Conservation (phyloP, 2,329 filamentous ascomycete genomes). For the Colletotrichum endophyticum region DNA sequence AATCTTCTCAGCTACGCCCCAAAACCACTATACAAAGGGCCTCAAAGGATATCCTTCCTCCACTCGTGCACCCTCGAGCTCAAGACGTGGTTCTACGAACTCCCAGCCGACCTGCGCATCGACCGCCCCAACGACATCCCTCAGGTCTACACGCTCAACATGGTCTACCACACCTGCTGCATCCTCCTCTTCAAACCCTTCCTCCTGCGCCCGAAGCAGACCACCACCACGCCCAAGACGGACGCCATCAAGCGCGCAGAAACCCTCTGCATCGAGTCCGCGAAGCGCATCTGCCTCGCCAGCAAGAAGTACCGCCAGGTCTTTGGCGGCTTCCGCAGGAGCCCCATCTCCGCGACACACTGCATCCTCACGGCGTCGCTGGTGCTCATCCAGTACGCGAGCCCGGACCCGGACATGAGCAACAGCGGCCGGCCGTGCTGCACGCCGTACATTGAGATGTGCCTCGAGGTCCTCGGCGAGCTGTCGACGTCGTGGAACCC, state of each 20-base stretch:
- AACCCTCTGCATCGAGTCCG: constrained; percentile 25
- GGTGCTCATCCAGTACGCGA: constrained; percentile 23
- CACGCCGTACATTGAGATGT: constrained; percentile 15
- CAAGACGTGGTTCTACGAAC: constrained; percentile 37
- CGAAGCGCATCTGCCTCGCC: constrained; percentile 27
- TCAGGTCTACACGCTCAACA: constrained; percentile 34
- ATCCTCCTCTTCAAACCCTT: constrained; percentile 37
- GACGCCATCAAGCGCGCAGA: neutral
- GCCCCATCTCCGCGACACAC: constrained; percentile 38
- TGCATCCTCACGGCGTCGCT: constrained; percentile 36
- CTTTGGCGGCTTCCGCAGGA: constrained; percentile 37
- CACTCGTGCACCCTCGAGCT: constrained; percentile 34
- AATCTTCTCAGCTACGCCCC: constrained; percentile 30
- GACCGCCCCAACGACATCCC: constrained; percentile 27
- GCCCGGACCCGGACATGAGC: constrained; percentile 7
- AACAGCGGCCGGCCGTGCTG: constrained; percentile 12
- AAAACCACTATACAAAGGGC: constrained; percentile 25
- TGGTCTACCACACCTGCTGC: constrained; percentile 37
- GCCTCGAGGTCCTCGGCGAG: constrained; percentile 8
- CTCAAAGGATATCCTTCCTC: constrained; percentile 30
- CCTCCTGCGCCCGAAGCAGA: neutral
- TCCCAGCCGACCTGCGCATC: constrained; percentile 32
- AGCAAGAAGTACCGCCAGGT: constrained; percentile 33
- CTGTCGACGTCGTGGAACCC: constrained; percentile 13
- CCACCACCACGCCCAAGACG: neutral